A percentile compares a stretch with the other conserved stretches of the same genome.
These are phyloP conservation scores for Cladorrhinum samala DNA, from an alignment of 495 filamentous ascomycete species.

Conservation along the genomic window DNA sequence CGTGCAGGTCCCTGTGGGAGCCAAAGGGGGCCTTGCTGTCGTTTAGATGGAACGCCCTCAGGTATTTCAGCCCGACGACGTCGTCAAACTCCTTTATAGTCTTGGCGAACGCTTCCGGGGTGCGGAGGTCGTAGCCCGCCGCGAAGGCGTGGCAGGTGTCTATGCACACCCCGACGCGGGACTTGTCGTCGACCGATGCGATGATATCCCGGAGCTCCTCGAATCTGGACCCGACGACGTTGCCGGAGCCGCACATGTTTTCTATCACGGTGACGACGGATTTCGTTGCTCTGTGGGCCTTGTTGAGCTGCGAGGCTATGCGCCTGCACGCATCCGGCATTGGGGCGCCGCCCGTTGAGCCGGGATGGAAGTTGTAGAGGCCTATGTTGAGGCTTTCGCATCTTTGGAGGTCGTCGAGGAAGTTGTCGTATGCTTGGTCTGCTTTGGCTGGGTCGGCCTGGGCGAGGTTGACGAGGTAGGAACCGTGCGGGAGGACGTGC, in stretches of 20 bases:
- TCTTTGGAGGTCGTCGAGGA: slow-evolving; percentile 80
- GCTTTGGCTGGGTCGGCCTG: slow-evolving; percentile 72
- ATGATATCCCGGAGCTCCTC: slow-evolving; percentile 84
- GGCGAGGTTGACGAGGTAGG: slow-evolving; percentile 93
- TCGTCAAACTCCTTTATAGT: slow-evolving; percentile 72
- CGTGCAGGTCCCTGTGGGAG: slow-evolving; percentile 78
- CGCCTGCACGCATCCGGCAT: slow-evolving; percentile 66
- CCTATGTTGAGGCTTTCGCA: slow-evolving; percentile 84
- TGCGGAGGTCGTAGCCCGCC: slow-evolving; percentile 83
- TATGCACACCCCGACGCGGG: slow-evolving; percentile 88
- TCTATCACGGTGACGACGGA: slow-evolving; percentile 80
- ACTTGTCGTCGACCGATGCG: slow-evolving; percentile 67
- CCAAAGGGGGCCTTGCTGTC: slow-evolving; percentile 83
- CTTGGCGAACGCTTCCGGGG: slow-evolving; percentile 61
- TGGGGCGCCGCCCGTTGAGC: slow-evolving; percentile 61
- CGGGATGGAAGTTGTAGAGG: slow-evolving; percentile 97
- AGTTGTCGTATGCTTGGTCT: slow-evolving; percentile 77
- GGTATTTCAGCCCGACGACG: slow-evolving; percentile 71
- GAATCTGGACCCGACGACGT: slow-evolving; percentile 79
- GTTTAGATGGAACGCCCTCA: slow-evolving; percentile 84
- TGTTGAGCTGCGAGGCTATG: slow-evolving; percentile 72
- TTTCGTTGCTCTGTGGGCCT: slow-evolving; percentile 66
- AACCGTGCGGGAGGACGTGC: slow-evolving; percentile 83
- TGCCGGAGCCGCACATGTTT: slow-evolving; percentile 89
- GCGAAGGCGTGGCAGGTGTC: slow-evolving; percentile 96